Evolutionary conservation across 176 grass and related monocot genomes (phyloP).

Genomic region (Canna indica): DNA sequence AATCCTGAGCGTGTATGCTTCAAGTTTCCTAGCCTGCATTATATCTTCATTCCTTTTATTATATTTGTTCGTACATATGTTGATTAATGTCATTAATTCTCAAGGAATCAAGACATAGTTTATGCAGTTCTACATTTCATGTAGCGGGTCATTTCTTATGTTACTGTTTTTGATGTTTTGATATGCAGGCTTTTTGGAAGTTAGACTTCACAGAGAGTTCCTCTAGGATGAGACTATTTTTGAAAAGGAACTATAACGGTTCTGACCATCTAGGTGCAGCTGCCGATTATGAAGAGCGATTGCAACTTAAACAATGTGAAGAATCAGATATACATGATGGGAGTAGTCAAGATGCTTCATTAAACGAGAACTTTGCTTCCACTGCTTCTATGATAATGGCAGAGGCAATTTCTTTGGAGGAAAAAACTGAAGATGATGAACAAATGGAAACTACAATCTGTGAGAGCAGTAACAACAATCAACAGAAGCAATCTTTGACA

Average conservation of each 20-base stretch:
- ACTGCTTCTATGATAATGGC: constrained; percentile 67
- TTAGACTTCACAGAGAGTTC: constrained; percentile 91
- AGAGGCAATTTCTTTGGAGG: constrained; percentile 73
- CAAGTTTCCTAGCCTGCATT: background rate
- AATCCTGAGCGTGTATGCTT: constrained; percentile 59
- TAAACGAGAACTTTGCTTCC: constrained; percentile 46
- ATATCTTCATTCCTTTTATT: background rate
- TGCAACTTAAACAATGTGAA: constrained; percentile 38
- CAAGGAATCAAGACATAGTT: background rate
- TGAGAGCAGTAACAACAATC: constrained; percentile 40
- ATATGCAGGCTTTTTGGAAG: constrained; percentile 75
- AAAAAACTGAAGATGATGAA: constrained; percentile 71
- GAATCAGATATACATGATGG: constrained; percentile 31
- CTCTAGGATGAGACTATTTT: constrained; percentile 96
- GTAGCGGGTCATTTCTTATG: background rate
- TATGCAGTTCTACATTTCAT: background rate
- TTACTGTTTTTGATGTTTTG: background rate
- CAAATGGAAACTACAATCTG: constrained; percentile 53
- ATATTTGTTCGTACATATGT: background rate
- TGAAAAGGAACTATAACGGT: constrained; percentile 91
- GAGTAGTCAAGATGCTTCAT: constrained; percentile 40
- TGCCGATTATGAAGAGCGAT: constrained; percentile 78
- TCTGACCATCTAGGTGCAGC: constrained; percentile 91
- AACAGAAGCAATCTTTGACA: constrained; percentile 41
- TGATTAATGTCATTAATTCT: background rate